Percentiles rank a stretch among this genome's conserved stretches.
Evolutionary conservation across 305 asterid species (phyloP).

Genomic region (Stenogyne calaminthoides): DNA sequence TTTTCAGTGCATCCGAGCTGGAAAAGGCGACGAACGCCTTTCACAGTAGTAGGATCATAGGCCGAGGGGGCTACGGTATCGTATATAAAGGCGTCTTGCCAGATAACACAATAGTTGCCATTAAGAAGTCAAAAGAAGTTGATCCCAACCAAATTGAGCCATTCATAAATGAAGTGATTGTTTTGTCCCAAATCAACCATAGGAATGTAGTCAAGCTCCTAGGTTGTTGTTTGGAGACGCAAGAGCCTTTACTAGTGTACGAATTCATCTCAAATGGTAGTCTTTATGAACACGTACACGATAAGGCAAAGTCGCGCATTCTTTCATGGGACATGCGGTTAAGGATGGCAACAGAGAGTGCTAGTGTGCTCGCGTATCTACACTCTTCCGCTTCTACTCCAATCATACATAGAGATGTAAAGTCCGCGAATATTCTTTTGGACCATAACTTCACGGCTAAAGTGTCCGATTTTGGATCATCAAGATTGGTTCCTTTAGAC

Average conservation of each 20-base stretch:
- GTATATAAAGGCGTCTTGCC: not conserved
- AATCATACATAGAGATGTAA: not conserved
- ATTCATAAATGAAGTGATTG: slow-evolving; percentile 33
- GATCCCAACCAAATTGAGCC: slow-evolving; percentile 31
- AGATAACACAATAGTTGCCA: slow-evolving; percentile 27
- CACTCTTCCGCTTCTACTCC: too few relatives aligned
- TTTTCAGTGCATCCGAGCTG: slow-evolving; percentile 30
- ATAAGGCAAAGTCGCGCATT: slow-evolving; percentile 6
- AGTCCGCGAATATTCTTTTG: slow-evolving; percentile 32
- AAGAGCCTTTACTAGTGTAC: slow-evolving; percentile 27
- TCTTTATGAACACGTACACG: slow-evolving; percentile 24
- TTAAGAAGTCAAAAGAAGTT: slow-evolving; percentile 31
- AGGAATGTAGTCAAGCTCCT: not conserved
- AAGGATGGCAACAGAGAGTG: slow-evolving; percentile 30
- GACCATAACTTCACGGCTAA: slow-evolving; percentile 32
- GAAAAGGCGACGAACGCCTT: slow-evolving; percentile 32
- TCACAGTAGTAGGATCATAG: slow-evolving; percentile 29
- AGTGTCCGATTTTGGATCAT: slow-evolving; percentile 39
- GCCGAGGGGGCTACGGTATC: slow-evolving; percentile 36
- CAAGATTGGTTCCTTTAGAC: slow-evolving; percentile 38
- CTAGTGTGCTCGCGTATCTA: too few relatives aligned
- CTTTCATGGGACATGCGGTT: slow-evolving; percentile 34
- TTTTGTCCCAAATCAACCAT: slow-evolving; percentile 25
- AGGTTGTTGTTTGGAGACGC: slow-evolving; percentile 32
- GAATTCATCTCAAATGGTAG: slow-evolving; percentile 33